Evolutionary conservation across 331 rosid species (phyloP), one percentile per base, ranked within the genome.

Genomic region (Pyracantha coccinea): DNA sequence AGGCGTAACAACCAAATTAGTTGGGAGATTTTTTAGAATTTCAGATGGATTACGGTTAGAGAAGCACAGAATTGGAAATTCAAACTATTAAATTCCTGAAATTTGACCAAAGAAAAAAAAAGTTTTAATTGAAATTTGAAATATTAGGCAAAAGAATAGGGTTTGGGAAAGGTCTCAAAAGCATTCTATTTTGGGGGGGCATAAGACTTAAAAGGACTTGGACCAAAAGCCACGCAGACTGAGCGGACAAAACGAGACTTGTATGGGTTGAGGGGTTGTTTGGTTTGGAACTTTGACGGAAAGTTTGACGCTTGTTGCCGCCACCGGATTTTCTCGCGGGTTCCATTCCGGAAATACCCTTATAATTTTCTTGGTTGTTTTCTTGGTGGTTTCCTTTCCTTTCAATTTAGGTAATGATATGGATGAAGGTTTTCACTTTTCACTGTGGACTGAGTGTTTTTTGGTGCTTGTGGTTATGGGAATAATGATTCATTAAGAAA

Each of bases 271-370:
- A 3, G 35, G 3, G 44, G 44, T 9, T 9, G 44, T 60, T 25
- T 53, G 76, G 63, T 77, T 35, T 35, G 12, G 38, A 32, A 32
- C 41, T 33, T 79, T 72, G 86, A 68, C 84, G 76, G 74, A 71
- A 73, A 70, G 70, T 77, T 77, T 78, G 88, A 81, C 85, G 78
- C 67, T 41, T 66, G 45, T 63, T 13, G 74, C 79, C 54, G 71
- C 72, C 65, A 10, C 20, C 3, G 2, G 12, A 55, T 54, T 47
- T 58, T 74, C 80, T 41, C n/a, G 54, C 53, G 24, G 75, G 16
- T 27, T 24, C 23, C 9, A 4, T 58, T 80, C 73, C 77, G 74
- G 5, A 73, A 73, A 20, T 59, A 67, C 82, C 82, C 79, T 47
- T 55, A 6, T 4, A 19, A 41, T 27, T 24, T 8, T 8, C 21